These are phyloP conservation scores for Mastigamoeba balamuthi DNA, from an alignment of 78 protist genomes.

Conservation along the genomic window DNA sequence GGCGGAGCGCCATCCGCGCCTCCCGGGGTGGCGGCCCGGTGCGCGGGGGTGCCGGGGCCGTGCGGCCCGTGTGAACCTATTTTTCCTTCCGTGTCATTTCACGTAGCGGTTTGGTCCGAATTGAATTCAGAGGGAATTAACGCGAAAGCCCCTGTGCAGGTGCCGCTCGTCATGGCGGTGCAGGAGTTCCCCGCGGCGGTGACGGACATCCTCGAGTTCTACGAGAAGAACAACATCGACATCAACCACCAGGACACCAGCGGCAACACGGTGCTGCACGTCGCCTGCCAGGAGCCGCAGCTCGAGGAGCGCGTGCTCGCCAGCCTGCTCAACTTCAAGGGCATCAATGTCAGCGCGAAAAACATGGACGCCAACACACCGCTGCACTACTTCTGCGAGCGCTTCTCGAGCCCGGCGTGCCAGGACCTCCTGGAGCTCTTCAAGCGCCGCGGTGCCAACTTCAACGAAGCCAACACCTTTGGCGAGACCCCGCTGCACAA, in stretches of 20 bases:
- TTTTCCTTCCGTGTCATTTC: too few species aligned
- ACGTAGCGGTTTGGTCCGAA: too few species aligned
- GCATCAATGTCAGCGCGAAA: constrained; percentile 29
- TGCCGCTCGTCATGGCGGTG: not conserved
- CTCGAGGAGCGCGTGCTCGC: not conserved
- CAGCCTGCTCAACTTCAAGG: not conserved
- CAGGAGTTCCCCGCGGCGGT: not conserved
- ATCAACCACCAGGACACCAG: constrained; percentile 31
- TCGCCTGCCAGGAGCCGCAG: constrained; percentile 3
- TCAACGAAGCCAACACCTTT: constrained; percentile 32
- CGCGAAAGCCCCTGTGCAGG: not conserved
- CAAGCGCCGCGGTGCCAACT: constrained; percentile 29
- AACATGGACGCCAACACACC: constrained; percentile 44
- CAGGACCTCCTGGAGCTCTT: constrained; percentile 37
- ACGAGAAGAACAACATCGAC: constrained; percentile 18
- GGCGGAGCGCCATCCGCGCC: too few species aligned
- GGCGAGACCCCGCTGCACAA: constrained; percentile 67
- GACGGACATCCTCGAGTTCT: not conserved
- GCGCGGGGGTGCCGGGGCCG: too few species aligned
- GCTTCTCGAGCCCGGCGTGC: constrained; percentile 31
- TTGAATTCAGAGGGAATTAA: too few species aligned
- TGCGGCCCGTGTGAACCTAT: too few species aligned
- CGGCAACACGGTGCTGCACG: constrained; percentile 49
- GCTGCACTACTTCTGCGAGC: constrained; percentile 59
- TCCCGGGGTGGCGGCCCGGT: too few species aligned